These are phyloP conservation scores for Dictyostelium citrinum DNA, from an alignment of 78 protist genomes.

Conservation along the genomic window DNA sequence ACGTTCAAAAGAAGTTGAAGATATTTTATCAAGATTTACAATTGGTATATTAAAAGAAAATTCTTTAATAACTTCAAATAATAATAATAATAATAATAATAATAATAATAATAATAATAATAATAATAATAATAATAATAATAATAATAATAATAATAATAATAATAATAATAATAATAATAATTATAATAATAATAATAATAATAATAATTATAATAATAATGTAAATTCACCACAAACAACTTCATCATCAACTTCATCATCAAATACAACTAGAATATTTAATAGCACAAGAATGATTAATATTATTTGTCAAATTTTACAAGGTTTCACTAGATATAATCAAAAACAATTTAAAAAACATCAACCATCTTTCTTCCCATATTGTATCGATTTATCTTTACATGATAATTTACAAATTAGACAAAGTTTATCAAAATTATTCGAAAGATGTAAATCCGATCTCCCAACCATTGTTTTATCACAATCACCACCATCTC, in stretches of 20 bases:
- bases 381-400: conserved; percentile 17
- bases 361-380: conserved; percentile 11
- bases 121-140: neutral
- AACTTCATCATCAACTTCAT: neutral
- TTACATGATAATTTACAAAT: conserved; percentile 38
- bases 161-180: neutral
- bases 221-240: neutral
- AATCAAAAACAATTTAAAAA: conserved; percentile 38
- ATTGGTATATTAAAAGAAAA: conserved; percentile 11
- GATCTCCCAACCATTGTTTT: neutral
- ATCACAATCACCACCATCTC: neutral
- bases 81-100: neutral
- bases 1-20: conserved; percentile 4
- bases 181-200: too few species aligned
- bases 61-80: neutral
- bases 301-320: conserved; percentile 40
- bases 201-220: neutral
- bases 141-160: neutral
- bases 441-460: conserved; percentile 31
- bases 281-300: neutral
- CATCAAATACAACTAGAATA: neutral
- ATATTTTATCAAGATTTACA: conserved; percentile 8
- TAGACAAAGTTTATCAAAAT: neutral
- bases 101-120: neutral
- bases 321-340: neutral